phyloP scores from a whole-genome alignment of 106 monocot species.

The Allium sativum region DNA sequence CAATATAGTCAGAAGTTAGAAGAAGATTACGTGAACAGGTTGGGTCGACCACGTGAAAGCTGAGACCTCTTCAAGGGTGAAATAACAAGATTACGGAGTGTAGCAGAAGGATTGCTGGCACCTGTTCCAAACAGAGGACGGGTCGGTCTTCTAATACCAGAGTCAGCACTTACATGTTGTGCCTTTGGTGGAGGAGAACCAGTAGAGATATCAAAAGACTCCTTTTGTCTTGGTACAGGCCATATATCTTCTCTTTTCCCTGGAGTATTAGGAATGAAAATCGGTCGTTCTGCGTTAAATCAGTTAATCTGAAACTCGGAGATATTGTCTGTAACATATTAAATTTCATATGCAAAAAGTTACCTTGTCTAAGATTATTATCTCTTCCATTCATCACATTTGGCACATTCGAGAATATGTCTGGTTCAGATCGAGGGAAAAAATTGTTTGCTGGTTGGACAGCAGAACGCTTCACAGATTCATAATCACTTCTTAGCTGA shows the following conservation, averaged over 20 bases:
- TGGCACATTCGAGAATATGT: slow-evolving; percentile 54
- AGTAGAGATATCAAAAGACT: slow-evolving; percentile 59
- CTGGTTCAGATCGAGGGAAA: slow-evolving; percentile 55
- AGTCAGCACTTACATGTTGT: slow-evolving; percentile 15
- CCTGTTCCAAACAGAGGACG: slow-evolving; percentile 43
- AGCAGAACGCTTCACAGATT: slow-evolving; percentile 67
- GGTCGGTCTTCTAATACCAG: slow-evolving; percentile 24
- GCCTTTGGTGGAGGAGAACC: slow-evolving; percentile 53
- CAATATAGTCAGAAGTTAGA: neutral
- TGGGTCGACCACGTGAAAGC: slow-evolving; percentile 31
- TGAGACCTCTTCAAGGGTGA: slow-evolving; percentile 55
- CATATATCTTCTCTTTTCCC: slow-evolving; percentile 68
- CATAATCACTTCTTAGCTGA: slow-evolving; percentile 78
- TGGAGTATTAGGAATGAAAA: slow-evolving; percentile 96
- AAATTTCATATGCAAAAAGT: neutral
- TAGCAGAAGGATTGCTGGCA: slow-evolving; percentile 53
- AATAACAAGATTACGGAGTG: slow-evolving; percentile 50
- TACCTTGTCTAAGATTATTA: slow-evolving; percentile 55
- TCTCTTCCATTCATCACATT: slow-evolving; percentile 50
- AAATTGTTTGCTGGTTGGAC: slow-evolving; percentile 74
- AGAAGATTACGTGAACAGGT: slow-evolving; percentile 51
- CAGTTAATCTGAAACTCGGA: slow-evolving; percentile 47
- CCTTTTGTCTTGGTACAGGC: slow-evolving; percentile 31
- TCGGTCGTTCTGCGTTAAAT: slow-evolving; percentile 61
- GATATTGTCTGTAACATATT: no score